A percentile compares a stretch with the other conserved stretches of the same genome.
Evolutionary conservation across 2,329 filamentous ascomycete species (phyloP).

Genomic region (Aspergillus aculeatinus): DNA sequence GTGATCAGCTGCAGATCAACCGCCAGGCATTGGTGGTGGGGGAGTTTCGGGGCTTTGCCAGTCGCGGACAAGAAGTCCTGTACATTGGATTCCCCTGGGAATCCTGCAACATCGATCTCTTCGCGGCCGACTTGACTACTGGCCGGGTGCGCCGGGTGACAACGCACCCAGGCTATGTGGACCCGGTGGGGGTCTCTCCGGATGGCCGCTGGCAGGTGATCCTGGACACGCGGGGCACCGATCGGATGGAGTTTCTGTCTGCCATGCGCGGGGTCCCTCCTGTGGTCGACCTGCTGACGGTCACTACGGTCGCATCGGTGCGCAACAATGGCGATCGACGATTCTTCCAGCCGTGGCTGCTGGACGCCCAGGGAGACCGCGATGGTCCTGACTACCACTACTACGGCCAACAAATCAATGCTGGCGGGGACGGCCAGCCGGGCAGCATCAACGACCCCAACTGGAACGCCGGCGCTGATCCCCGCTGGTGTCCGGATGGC

Average conservation of each 20-base stretch:
- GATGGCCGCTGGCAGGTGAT: slow-evolving; percentile 47
- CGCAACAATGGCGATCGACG: slow-evolving; percentile 49
- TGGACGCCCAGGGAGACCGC: slow-evolving; percentile 30
- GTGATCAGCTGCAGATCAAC: slow-evolving; percentile 32
- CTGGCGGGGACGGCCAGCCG: no score
- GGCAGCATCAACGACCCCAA: no score
- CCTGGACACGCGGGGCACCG: slow-evolving; percentile 44
- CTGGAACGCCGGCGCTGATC: no score
- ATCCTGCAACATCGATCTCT: slow-evolving; percentile 49
- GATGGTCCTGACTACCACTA: no score
- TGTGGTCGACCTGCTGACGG: slow-evolving; percentile 34
- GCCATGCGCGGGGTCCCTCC: no score
- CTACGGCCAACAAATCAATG: no score
- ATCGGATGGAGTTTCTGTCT: no score
- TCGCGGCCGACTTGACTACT: slow-evolving; percentile 42
- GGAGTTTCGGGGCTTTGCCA: slow-evolving; percentile 49
- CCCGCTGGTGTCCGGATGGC: no score
- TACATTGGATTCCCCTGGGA: slow-evolving; percentile 45
- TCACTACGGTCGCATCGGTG: slow-evolving; percentile 34
- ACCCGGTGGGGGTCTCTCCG: slow-evolving; percentile 45
- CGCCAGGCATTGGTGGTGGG: slow-evolving; percentile 38
- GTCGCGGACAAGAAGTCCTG: slow-evolving; percentile 42
- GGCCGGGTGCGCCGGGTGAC: slow-evolving; percentile 46
- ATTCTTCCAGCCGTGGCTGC: slow-evolving; percentile 49
- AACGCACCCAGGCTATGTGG: slow-evolving; percentile 46